Evolutionary conservation across 1,284 basidiomycete genomes (phyloP).

Genomic region (Lignosus rhinocerotis): DNA sequence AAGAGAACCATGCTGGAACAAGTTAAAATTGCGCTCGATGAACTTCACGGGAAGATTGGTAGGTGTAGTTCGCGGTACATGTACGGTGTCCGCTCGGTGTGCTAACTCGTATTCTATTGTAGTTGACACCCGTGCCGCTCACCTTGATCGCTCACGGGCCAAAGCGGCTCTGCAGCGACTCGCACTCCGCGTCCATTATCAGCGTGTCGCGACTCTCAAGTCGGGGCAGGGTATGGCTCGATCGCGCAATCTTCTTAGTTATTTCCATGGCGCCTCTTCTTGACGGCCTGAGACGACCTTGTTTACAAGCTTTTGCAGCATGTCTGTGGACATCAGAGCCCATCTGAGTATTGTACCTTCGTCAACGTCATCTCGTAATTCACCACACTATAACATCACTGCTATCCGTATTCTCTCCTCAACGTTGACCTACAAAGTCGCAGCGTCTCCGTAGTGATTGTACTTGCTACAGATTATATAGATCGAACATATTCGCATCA

Average conservation of each 20-base stretch:
- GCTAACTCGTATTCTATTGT: background rate
- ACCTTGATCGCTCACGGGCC: conserved; percentile 69
- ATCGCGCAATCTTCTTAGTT: conserved; percentile 1
- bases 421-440: background rate
- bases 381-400: background rate
- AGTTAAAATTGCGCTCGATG: conserved; percentile 47
- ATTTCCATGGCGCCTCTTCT: background rate
- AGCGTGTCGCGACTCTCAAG: conserved; percentile 41
- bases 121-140: conserved; percentile 72
- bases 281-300: background rate
- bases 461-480: too few species aligned
- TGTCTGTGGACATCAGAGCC: background rate
- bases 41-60: conserved; percentile 66
- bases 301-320: background rate
- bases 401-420: background rate
- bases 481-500: too few species aligned
- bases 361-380: background rate
- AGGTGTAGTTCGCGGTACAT: conserved; percentile 22
- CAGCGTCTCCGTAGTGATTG: too few species aligned
- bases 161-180: conserved; percentile 67
- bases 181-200: conserved; percentile 62
- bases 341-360: background rate
- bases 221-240: conserved; percentile 1
- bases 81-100: background rate
- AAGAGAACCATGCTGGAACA: conserved; percentile 44